Evolutionary conservation across 2,329 filamentous ascomycete species (phyloP).

Genomic region (Colletotrichum chlorophyti): DNA sequence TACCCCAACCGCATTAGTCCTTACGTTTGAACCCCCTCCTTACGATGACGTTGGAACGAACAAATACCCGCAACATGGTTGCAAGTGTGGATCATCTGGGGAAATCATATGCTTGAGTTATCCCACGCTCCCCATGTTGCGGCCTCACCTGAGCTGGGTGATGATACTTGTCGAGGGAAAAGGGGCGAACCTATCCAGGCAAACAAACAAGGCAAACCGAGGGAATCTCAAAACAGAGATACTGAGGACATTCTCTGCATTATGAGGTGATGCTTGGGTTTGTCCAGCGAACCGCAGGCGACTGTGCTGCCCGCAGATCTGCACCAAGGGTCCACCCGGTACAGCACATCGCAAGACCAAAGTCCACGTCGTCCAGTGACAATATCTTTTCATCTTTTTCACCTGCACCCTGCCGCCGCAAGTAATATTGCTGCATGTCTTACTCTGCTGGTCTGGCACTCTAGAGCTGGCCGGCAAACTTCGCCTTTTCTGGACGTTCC

Average conservation of each 20-base stretch:
- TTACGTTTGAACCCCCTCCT: neutral
- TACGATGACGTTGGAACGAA: neutral
- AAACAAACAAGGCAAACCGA: neutral
- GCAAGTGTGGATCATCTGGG: constrained; percentile 17
- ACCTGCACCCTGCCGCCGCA: neutral
- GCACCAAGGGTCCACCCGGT: constrained; percentile 2
- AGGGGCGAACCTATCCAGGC: no score
- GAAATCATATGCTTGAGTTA: no score
- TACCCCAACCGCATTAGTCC: neutral
- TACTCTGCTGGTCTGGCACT: no score
- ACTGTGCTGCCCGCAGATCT: neutral
- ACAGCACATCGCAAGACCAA: constrained; percentile 1
- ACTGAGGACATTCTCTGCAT: neutral
- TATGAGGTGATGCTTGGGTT: neutral
- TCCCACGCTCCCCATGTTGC: neutral
- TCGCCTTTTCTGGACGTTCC: neutral
- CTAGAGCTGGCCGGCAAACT: no score
- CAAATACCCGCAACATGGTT: neutral
- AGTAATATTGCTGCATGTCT: neutral
- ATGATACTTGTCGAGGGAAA: neutral
- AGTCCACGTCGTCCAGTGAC: neutral
- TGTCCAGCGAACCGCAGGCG: neutral
- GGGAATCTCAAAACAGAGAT: neutral
- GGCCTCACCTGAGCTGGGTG: neutral
- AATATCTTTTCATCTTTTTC: no score